Conservation (phyloP, 2,329 filamentous ascomycete species). For the Aureobasidium mangrovei region DNA sequence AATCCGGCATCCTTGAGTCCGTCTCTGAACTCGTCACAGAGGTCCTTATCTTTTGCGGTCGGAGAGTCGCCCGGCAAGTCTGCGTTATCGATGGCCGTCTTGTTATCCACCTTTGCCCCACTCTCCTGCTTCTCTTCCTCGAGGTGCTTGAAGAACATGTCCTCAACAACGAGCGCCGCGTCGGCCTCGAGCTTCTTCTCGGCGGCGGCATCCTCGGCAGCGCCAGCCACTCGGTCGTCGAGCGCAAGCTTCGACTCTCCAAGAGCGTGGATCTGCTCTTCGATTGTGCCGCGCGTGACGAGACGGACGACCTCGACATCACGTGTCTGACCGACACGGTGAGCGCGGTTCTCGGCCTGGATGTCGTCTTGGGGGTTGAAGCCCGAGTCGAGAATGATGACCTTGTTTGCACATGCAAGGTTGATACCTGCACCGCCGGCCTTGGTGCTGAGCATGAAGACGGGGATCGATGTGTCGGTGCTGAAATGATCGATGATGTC, state of each 20-base stretch:
- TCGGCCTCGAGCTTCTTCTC: slow-evolving; percentile 39
- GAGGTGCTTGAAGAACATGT: slow-evolving; percentile 29
- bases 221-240: slow-evolving; percentile 63
- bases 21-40: slow-evolving; percentile 34
- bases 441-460: slow-evolving; percentile 87
- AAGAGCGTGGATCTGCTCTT: slow-evolving; percentile 85
- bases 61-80: neutral
- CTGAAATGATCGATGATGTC: slow-evolving; percentile 83
- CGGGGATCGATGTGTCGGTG: slow-evolving; percentile 64
- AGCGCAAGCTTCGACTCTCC: slow-evolving; percentile 90
- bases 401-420: slow-evolving; percentile 89
- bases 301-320: slow-evolving; percentile 86
- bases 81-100: slow-evolving; percentile 11
- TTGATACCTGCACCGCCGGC: slow-evolving; percentile 97
- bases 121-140: slow-evolving; percentile 16
- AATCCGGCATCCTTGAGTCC: slow-evolving; percentile 35
- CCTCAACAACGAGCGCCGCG: slow-evolving; percentile 28
- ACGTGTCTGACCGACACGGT: slow-evolving; percentile 83
- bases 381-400: slow-evolving; percentile 93
- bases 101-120: neutral
- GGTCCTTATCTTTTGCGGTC: slow-evolving; percentile 21
- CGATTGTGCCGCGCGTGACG: slow-evolving; percentile 72
- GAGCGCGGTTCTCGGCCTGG: slow-evolving; percentile 95
- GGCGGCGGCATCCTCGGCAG: slow-evolving; percentile 24
- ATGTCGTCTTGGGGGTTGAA: slow-evolving; percentile 98